These are phyloP conservation scores for Myriangium duriaei DNA, from an alignment of 2,329 filamentous ascomycete genomes.

Conservation along the genomic window DNA sequence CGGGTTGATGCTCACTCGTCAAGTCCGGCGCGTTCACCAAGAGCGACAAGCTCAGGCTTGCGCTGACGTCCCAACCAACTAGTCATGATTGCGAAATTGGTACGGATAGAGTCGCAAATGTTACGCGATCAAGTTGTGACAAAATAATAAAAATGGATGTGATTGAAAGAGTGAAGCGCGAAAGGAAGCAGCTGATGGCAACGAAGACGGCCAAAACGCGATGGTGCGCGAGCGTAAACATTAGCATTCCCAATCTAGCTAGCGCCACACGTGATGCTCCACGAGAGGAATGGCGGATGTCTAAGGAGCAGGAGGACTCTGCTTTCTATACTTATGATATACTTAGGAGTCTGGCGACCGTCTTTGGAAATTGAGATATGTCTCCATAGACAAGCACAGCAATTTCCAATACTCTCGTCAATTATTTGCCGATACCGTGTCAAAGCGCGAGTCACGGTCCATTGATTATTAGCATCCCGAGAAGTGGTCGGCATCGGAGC, in stretches of 20 bases:
- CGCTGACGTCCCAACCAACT: slow-evolving; percentile 70
- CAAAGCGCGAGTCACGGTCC: too few species aligned
- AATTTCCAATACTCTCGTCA: too few species aligned
- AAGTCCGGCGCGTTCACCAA: slow-evolving; percentile 59
- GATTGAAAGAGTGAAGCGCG: not conserved
- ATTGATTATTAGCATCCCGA: too few species aligned
- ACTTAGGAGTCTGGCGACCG: too few species aligned
- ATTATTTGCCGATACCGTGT: too few species aligned
- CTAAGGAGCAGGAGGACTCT: too few species aligned
- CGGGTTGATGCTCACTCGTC: slow-evolving; percentile 51
- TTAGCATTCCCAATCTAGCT: slow-evolving; percentile 3
- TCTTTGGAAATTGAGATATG: too few species aligned
- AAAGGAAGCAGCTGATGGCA: not conserved
- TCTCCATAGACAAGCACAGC: too few species aligned
- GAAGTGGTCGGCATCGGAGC: too few species aligned
- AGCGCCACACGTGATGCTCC: slow-evolving; percentile 7
- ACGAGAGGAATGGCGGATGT: too few species aligned
- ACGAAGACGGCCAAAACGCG: slow-evolving; percentile 1
- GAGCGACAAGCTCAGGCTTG: slow-evolving; percentile 65
- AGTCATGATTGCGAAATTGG: slow-evolving; percentile 43
- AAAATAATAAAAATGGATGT: not conserved
- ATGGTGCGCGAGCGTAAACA: slow-evolving; percentile 9
- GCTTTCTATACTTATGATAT: too few species aligned
- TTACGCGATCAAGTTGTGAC: slow-evolving; percentile 32
- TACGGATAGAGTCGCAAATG: slow-evolving; percentile 32